Percentiles rank a stretch among this genome's conserved stretches.
These are phyloP conservation scores for Abrus pulchellus DNA, from an alignment of 306 rosid species.

Conservation along the genomic window DNA sequence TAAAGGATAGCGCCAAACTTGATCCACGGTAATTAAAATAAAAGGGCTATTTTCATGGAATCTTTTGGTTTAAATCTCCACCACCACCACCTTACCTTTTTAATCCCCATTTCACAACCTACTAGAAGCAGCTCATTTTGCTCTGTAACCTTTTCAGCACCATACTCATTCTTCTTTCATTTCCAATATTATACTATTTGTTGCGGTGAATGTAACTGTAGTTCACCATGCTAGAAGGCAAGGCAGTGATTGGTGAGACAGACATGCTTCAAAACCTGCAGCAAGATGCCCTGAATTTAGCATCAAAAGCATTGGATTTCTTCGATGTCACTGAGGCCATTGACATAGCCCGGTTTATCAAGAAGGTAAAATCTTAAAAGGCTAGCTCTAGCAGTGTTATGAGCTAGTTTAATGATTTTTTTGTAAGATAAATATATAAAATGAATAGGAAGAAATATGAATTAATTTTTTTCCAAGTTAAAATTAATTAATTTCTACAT, in stretches of 20 bases:
- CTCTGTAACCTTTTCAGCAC: background rate
- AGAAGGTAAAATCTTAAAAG: constrained; percentile 52
- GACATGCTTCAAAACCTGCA: constrained; percentile 80
- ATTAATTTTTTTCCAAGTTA: no score
- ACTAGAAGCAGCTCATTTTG: background rate
- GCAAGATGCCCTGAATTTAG: constrained; percentile 67
- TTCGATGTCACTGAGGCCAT: constrained; percentile 77
- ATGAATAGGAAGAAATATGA: no score
- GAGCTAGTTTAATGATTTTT: background rate
- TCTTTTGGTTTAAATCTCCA: constrained; percentile 31
- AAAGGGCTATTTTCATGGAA: background rate
- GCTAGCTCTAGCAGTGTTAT: background rate
- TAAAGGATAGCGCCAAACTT: background rate
- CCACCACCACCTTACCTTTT: constrained; percentile 13
- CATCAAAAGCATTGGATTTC: constrained; percentile 77
- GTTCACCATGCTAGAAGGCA: constrained; percentile 73
- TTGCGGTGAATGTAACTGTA: background rate
- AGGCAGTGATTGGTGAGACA: constrained; percentile 78
- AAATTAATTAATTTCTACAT: no score
- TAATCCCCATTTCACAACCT: constrained; percentile 11
- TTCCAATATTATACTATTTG: background rate
- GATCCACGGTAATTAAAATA: constrained; percentile 6
- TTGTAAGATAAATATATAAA: background rate
- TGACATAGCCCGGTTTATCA: constrained; percentile 78
- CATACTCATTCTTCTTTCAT: background rate